A percentile compares a stretch with the other conserved stretches of the same genome.
phyloP scores from a whole-genome alignment of 768 basidiomycete species.

The Nidularia sp. region DNA sequence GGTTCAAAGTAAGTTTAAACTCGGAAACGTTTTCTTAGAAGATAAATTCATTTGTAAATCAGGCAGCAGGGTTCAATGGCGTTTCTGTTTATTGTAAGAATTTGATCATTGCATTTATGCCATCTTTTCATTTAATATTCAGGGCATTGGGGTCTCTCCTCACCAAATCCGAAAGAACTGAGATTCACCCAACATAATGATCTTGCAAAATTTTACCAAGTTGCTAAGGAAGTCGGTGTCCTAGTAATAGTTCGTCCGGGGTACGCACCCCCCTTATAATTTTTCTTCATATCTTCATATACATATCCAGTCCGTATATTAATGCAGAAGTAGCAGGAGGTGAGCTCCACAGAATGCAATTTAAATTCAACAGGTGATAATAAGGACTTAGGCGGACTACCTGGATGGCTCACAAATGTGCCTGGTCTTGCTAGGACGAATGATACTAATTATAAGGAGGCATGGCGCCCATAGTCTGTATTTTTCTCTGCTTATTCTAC shows the following conservation, averaged over 20 bases:
- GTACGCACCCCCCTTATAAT: constrained; percentile 19
- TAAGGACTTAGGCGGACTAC: constrained; percentile 30
- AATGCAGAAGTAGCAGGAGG: constrained; percentile 69
- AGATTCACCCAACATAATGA: constrained; percentile 59
- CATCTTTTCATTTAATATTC: constrained; percentile 11
- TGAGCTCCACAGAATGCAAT: constrained; percentile 9
- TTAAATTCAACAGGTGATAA: neutral
- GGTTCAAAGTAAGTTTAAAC: constrained; percentile 12
- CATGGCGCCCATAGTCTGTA: constrained; percentile 45
- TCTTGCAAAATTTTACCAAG: constrained; percentile 53
- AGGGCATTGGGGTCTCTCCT: constrained; percentile 63
- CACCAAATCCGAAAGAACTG: constrained; percentile 54
- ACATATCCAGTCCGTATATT: constrained; percentile 34
- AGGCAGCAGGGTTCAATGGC: constrained; percentile 65
- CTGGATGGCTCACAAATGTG: constrained; percentile 44
- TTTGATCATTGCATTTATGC: constrained; percentile 27
- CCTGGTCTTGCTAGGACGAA: constrained; percentile 58
- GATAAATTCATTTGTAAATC: neutral
- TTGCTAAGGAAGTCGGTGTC: constrained; percentile 58
- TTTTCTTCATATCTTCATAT: neutral
- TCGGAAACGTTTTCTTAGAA: neutral
- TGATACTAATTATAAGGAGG: constrained; percentile 46
- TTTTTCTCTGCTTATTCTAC: neutral
- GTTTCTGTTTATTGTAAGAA: constrained; percentile 54
- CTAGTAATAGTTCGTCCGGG: constrained; percentile 69